Base-by-base conservation (phyloP, 306 rosid genomes). In the Dalbergia cultrata region DNA sequence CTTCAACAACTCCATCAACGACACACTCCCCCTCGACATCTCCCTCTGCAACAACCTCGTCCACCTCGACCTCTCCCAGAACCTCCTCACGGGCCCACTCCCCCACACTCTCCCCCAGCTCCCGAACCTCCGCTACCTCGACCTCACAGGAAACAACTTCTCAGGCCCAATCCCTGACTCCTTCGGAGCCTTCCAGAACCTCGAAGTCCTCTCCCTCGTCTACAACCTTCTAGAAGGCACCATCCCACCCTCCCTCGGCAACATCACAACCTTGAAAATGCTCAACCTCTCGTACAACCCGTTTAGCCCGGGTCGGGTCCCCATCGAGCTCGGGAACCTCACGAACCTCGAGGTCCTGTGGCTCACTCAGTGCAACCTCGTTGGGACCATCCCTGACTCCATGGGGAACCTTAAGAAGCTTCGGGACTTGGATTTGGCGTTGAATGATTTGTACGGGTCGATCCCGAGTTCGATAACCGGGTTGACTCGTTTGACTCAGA, bases 201-300 rank as follows among this genome's bases (percentile, higher is more conserved):
- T 95, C 16, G 88, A 95, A 54, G 89, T 90, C 0, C 58, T 95
- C 5, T 93, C 99, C 2, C 83, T 93, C 0, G 92, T 91, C 6
- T 87, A 66, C 8, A 95, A 95, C 45, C 91, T 95, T 61, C 61
- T 95, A 1, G 89, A 90, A 34, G 88, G 92, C 1, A 41, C 86
- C 4, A 50, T 93, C 0, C 98, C 99, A 0, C 12, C 99, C 0
- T 82, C 86, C 3, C 79, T 95, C 0, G 97, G 93, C 0, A 90
- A 90, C 66, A 37, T 95, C 4, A 75, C 88, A 0, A 70, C 89
- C 0, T 84, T 95, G 12, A 93, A 86, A 59, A 91, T 89, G 98
- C 91, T 95, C 0, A 95, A 93, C 70, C 89, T 95, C 2, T 93
- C 98, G 3, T 93, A 91, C 85, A 95, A 95, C 85, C 97, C 97